Evolutionary conservation across 805 yeast species (phyloP), one percentile per base, ranked within the genome.

Genomic region (Sugiyamaella marilandica): DNA sequence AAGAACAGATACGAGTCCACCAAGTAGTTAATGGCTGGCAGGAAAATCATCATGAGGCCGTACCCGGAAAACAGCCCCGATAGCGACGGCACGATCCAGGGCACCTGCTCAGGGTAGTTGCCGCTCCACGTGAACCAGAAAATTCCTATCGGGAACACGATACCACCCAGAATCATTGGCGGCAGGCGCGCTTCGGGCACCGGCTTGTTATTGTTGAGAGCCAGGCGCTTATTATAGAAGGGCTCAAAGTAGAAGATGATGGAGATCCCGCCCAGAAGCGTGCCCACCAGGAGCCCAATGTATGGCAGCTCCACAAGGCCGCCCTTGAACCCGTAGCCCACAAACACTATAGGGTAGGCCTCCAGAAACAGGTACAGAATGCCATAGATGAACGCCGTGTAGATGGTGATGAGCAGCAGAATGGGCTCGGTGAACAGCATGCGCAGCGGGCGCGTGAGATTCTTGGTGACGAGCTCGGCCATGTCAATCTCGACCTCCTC

Each of bases 51-150:
- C 58, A 85, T 72, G 54, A 86, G 71, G 33, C 94, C 95, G 57
- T 76, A 81, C 13, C 91, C 91, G 36, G 81, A 77, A 64, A 83
- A 77, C 3, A 78, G 55, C 57, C 88, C 85, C 33, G 87, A 81
- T 26, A 81, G 69, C 4, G 86, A 78, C 37, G 95, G 94, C 19
- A 80, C 87, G 62, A 82, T 83, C 92, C 94, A 90, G 65, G 85
- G 96, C 43, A 87, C 80, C 45, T 69, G 69, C 39, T 82, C 67
- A 47, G 80, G 83, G 69, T 83, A 90, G 59, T 81, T 78, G 65
- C 96, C 96, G 13, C 90, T 74, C 97, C 97, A 90, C 54, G 87
- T 80, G 68, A 90, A 76, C 96, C 96, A 87, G 65, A 90, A 76
- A 58, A 90, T 72, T 50, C 96, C 97, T 50, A 81, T 74, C 32